Percentiles rank a stretch among this genome's conserved stretches.
phyloP scores from a whole-genome alignment of 2,329 filamentous ascomycete genomes.

The Zymoseptoria crescenta region DNA sequence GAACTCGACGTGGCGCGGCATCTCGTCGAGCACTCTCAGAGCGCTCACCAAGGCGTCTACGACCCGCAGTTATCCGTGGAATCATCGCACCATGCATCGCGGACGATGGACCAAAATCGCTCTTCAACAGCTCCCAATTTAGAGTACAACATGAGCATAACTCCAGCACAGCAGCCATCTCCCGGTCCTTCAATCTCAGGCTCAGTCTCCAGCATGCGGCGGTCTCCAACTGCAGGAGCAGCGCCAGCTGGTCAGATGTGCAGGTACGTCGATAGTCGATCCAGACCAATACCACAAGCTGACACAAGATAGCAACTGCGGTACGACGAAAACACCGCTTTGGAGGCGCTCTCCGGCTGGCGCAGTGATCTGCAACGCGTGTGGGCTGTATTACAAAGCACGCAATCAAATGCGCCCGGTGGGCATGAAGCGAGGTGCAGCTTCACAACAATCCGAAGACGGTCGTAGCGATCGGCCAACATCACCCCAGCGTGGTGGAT shows the following conservation, averaged over 20 bases:
- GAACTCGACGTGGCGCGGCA: slow-evolving; percentile 44
- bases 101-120: slow-evolving; percentile 3
- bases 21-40: slow-evolving; percentile 41
- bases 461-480: slow-evolving; percentile 33
- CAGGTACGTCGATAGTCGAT: slow-evolving; percentile 48
- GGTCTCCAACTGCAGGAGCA: slow-evolving; percentile 8
- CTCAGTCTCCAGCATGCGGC: slow-evolving; percentile 5
- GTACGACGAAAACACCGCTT: slow-evolving; percentile 83
- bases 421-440: slow-evolving; percentile 71
- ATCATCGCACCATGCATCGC: background rate
- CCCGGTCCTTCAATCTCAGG: slow-evolving; percentile 5
- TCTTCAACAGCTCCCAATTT: background rate
- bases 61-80: slow-evolving; percentile 6
- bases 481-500: slow-evolving; percentile 35
- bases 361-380: slow-evolving; percentile 95
- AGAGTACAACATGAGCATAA: background rate
- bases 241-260: slow-evolving; percentile 56
- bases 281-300: background rate
- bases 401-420: slow-evolving; percentile 85
- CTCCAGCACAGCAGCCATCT: slow-evolving; percentile 4
- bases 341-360: slow-evolving; percentile 92
- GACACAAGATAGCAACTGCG: slow-evolving; percentile 67
- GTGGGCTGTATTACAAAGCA: slow-evolving; percentile 88
- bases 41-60: slow-evolving; percentile 13
- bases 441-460: slow-evolving; percentile 27